These are phyloP conservation scores for Cercospora zeae-maydis DNA, from an alignment of 2,329 filamentous ascomycete genomes.

Conservation along the genomic window DNA sequence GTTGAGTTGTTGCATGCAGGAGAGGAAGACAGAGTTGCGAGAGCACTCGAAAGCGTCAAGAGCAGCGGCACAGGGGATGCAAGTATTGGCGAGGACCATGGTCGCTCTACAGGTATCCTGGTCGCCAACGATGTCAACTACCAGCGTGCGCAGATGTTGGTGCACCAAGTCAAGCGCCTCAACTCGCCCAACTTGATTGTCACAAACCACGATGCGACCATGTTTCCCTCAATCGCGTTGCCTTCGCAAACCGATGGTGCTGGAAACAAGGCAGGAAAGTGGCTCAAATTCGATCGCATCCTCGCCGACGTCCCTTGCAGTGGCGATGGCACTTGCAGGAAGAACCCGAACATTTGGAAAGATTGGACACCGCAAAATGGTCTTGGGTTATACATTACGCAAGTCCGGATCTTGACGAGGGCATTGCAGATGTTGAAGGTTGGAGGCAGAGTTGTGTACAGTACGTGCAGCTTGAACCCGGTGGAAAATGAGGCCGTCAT, in stretches of 20 bases:
- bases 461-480: conserved; percentile 98
- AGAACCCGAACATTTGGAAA: conserved; percentile 92
- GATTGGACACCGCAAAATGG: conserved; percentile 89
- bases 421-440: conserved; percentile 95
- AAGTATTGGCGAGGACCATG: conserved; percentile 58
- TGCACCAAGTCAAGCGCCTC: conserved; percentile 94
- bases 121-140: conserved; percentile 97
- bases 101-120: conserved; percentile 82
- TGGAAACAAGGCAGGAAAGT: conserved; percentile 54
- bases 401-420: conserved; percentile 84
- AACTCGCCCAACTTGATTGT: conserved; percentile 96
- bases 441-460: conserved; percentile 92
- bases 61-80: conserved; percentile 43
- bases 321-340: conserved; percentile 87
- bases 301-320: conserved; percentile 96
- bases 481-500: conserved; percentile 95
- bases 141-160: conserved; percentile 92
- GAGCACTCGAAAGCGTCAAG: conserved; percentile 63
- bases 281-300: conserved; percentile 95
- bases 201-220: conserved; percentile 94
- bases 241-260: conserved; percentile 51
- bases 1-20: conserved; percentile 91
- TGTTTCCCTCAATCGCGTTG: conserved; percentile 91
- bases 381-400: conserved; percentile 79
- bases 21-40: conserved; percentile 79